Conservation (phyloP, 441 rosid species). For the Adansonia rubrostipa region DNA sequence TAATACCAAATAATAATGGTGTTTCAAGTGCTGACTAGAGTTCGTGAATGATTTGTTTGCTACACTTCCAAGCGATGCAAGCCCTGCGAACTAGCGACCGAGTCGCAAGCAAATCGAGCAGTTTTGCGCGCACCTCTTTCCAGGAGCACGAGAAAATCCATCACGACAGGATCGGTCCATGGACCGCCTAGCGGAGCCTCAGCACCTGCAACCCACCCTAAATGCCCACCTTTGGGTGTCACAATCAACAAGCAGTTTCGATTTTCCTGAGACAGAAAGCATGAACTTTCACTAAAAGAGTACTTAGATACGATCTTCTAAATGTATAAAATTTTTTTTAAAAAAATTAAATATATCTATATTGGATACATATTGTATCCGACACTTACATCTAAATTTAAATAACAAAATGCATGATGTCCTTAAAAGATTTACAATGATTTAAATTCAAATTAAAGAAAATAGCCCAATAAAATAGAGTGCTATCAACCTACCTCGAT, state of each 20-base stretch:
- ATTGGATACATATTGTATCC: too few relatives aligned
- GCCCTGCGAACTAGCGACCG: conserved; percentile 21
- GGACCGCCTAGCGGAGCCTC: conserved; percentile 81
- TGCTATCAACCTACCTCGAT: conserved; percentile 55
- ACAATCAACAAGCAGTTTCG: conserved; percentile 76
- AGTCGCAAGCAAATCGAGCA: conserved; percentile 1
- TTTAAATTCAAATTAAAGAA: background rate
- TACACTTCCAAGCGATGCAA: conserved; percentile 25
- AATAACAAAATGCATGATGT: too few relatives aligned
- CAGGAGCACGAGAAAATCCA: conserved; percentile 77
- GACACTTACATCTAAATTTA: too few relatives aligned
- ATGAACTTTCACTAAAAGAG: background rate
- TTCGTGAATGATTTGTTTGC: conserved; percentile 13
- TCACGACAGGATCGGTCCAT: conserved; percentile 75
- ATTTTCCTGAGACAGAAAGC: conserved; percentile 51
- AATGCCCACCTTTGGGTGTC: conserved; percentile 87
- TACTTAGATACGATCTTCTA: too few relatives aligned
- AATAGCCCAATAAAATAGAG: background rate
- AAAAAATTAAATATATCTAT: too few relatives aligned
- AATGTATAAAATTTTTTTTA: too few relatives aligned
- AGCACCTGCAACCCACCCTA: conserved; percentile 89
- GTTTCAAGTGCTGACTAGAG: background rate
- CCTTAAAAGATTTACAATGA: too few relatives aligned
- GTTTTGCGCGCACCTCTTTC: conserved; percentile 42
- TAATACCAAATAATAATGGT: background rate